Percentiles rank a stretch among this genome's conserved stretches.
Evolutionary conservation across 805 yeast species (phyloP).

Genomic region (Saturnispora diversa): DNA sequence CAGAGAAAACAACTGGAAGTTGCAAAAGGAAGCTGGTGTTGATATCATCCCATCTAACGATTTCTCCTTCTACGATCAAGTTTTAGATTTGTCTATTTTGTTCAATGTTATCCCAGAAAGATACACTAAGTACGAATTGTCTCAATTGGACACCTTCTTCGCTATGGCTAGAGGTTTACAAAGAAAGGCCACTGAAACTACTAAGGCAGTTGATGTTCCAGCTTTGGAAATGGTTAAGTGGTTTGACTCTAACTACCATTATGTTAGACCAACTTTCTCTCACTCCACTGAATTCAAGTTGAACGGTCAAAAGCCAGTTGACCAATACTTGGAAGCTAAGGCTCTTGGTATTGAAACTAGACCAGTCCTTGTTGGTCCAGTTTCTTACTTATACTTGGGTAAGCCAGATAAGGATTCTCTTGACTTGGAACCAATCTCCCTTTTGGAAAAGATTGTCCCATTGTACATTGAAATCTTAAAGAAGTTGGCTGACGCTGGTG

Average conservation of each 20-base stretch:
- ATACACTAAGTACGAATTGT: conserved; percentile 84
- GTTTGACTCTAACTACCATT: conserved; percentile 99
- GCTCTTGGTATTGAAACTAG: conserved; percentile 92
- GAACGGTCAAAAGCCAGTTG: conserved; percentile 94
- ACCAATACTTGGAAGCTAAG: conserved; percentile 97
- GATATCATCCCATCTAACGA: conserved; percentile 96
- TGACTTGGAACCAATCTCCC: conserved; percentile 87
- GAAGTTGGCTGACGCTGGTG: conserved; percentile 92
- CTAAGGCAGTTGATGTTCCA: conserved; percentile 92
- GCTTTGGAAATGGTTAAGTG: conserved; percentile 99
- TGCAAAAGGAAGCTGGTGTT: conserved; percentile 95
- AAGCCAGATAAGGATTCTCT: conserved; percentile 97
- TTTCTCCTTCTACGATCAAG: conserved; percentile 97
- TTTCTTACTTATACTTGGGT: conserved; percentile 90
- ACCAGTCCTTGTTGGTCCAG: conserved; percentile 96
- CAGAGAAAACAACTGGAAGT: conserved; percentile 95
- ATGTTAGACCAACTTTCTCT: conserved; percentile 98
- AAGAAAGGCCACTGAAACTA: conserved; percentile 82
- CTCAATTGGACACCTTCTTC: conserved; percentile 84
- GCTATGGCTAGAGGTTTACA: conserved; percentile 99
- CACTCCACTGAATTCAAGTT: conserved; percentile 92
- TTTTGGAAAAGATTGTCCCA: conserved; percentile 84
- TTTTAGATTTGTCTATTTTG: conserved; percentile 81
- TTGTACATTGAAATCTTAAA: conserved; percentile 83
- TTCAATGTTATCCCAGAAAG: conserved; percentile 97